phyloP scores from a whole-genome alignment of 177 flowering plant genomes.

The Telopea speciosissima region DNA sequence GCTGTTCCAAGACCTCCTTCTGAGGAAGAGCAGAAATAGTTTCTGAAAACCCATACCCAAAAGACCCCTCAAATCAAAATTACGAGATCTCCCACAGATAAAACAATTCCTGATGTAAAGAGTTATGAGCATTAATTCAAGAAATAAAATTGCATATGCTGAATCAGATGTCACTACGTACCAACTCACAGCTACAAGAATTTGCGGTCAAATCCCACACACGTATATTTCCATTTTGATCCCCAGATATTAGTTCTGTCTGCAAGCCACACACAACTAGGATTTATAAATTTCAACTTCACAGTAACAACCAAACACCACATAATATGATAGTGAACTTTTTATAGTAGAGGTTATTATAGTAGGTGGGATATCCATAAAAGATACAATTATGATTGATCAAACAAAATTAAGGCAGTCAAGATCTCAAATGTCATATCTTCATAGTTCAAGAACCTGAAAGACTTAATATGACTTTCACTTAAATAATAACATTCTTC shows the following conservation, averaged over 20 bases:
- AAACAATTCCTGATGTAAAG: no score
- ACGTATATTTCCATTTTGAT: constrained; percentile 98
- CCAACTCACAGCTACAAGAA: constrained; percentile 99
- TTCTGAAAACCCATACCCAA: no score
- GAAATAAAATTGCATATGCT: no score
- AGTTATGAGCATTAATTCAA: background rate
- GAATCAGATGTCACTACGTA: constrained; percentile 23
- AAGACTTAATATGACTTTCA: background rate
- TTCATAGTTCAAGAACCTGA: background rate
- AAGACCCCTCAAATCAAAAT: no score
- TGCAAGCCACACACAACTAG: constrained; percentile 25
- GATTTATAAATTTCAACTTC: background rate
- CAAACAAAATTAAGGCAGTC: background rate
- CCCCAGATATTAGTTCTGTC: constrained; percentile 99
- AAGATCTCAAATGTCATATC: background rate
- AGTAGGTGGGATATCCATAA: no score
- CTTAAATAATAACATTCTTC: background rate
- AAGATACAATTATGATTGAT: no score
- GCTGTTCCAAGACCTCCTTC: no score
- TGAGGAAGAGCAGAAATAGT: no score
- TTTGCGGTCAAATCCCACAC: constrained; percentile 99
- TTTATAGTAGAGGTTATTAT: no score
- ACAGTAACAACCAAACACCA: background rate
- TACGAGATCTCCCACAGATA: no score
- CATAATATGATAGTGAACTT: background rate